Conservation (phyloP, 2,329 filamentous ascomycete species). For the Alternaria tenuissima region DNA sequence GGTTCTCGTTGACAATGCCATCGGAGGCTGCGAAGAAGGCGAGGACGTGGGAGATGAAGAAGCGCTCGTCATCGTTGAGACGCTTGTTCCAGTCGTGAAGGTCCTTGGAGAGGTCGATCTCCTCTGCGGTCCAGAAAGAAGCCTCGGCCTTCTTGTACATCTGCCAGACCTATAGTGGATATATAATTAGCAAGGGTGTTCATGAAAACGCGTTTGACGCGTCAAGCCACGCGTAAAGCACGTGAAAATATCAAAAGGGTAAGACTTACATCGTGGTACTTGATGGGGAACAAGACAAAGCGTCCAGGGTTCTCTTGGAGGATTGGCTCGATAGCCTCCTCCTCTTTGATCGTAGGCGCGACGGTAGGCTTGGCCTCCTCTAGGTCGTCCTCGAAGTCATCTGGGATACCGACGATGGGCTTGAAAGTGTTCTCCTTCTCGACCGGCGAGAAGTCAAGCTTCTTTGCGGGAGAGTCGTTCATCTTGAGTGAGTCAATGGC, state of each 20-base stretch:
- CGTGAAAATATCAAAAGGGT: neutral
- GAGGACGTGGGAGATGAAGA: constrained; percentile 97
- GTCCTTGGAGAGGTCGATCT: constrained; percentile 99
- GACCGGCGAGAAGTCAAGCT: constrained; percentile 75
- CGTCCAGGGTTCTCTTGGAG: constrained; percentile 94
- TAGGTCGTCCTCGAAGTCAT: constrained; percentile 49
- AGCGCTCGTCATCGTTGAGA: constrained; percentile 95
- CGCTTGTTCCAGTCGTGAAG: constrained; percentile 99
- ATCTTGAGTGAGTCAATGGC: constrained; percentile 90
- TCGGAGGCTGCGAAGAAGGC: constrained; percentile 99
- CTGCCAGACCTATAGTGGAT: constrained; percentile 83
- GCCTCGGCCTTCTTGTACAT: constrained; percentile 99
- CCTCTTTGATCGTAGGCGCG: constrained; percentile 63
- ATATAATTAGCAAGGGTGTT: constrained; percentile 40
- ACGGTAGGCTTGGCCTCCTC: constrained; percentile 61
- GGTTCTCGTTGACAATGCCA: constrained; percentile 99
- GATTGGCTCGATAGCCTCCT: constrained; percentile 86
- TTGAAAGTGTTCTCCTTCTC: constrained; percentile 85
- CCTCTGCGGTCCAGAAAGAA: constrained; percentile 99
- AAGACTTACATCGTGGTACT: constrained; percentile 92
- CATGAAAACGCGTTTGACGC: constrained; percentile 62
- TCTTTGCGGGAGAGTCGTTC: constrained; percentile 86
- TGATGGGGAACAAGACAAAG: constrained; percentile 98
- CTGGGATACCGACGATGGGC: constrained; percentile 61
- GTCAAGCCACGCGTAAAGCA: constrained; percentile 59